A percentile compares a stretch with the other conserved stretches of the same genome.
phyloP scores from a whole-genome alignment of 768 basidiomycete genomes.

The Lactarius deliciosus region DNA sequence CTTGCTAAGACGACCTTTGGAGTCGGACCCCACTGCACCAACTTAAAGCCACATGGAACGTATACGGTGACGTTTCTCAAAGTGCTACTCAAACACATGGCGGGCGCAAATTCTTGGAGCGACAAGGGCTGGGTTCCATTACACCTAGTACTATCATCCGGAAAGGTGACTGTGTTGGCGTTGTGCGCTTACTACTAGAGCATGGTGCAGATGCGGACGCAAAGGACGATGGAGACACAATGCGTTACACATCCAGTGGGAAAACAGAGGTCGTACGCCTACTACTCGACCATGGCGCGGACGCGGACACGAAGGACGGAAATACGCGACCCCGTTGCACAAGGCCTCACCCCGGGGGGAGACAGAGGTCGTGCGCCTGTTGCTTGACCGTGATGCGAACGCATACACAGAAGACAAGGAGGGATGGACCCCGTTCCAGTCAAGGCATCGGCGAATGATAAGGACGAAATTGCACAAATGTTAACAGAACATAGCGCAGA shows the following conservation, averaged over 20 bases:
- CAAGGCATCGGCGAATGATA: background rate
- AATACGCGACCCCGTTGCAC: background rate
- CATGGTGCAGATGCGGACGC: background rate
- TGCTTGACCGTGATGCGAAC: background rate
- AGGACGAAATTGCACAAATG: background rate
- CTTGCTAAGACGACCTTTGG: too few relatives aligned
- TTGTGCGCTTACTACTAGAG: background rate
- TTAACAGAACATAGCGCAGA: background rate
- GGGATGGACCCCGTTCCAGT: background rate
- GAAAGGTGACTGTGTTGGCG: background rate
- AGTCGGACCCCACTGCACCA: background rate
- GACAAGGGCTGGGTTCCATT: background rate
- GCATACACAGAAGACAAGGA: background rate
- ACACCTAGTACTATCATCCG: background rate
- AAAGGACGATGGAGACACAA: background rate
- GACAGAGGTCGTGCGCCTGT: background rate
- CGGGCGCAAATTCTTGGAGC: background rate
- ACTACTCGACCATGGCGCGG: background rate
- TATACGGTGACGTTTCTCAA: background rate
- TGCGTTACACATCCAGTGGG: background rate
- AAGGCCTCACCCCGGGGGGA: background rate
- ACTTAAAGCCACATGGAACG: background rate
- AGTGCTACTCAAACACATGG: background rate
- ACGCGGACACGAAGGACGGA: background rate
- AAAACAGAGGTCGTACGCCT: background rate